phyloP scores from a whole-genome alignment of 1,284 basidiomycete genomes.

The Phellopilus nigrolimitatus region DNA sequence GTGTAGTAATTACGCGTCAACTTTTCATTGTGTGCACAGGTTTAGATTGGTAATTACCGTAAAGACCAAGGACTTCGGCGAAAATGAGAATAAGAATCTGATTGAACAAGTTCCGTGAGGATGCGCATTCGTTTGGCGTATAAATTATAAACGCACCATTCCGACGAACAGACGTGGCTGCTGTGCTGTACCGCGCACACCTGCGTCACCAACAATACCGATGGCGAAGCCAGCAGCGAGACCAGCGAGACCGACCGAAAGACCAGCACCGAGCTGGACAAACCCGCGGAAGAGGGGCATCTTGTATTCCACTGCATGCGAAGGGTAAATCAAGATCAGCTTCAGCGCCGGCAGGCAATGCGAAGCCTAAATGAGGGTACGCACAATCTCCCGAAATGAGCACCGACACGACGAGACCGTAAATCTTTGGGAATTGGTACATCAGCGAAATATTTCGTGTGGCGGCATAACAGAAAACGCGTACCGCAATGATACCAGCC shows the following conservation, averaged over 20 bases:
- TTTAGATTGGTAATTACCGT: conserved; percentile 40
- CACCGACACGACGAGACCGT: conserved; percentile 76
- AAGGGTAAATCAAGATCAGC: conserved; percentile 14
- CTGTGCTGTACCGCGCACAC: conserved; percentile 21
- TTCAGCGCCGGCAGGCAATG: no score
- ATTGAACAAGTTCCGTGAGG: conserved; percentile 70
- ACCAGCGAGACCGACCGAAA: conserved; percentile 90
- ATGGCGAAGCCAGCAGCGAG: conserved; percentile 98
- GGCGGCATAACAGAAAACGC: conserved; percentile 20
- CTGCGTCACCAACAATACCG: conserved; percentile 89
- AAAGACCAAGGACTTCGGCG: conserved; percentile 88
- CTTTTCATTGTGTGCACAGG: not conserved
- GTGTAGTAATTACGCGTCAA: not conserved
- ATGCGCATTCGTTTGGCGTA: conserved; percentile 44
- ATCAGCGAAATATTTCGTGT: not conserved
- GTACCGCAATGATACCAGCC: conserved; percentile 74
- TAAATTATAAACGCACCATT: conserved; percentile 23
- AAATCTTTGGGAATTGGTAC: conserved; percentile 32
- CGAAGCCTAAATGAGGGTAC: conserved; percentile 34
- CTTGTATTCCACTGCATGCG: conserved; percentile 26
- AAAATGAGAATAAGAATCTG: conserved; percentile 93
- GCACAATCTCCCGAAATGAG: conserved; percentile 62
- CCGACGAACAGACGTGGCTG: conserved; percentile 22
- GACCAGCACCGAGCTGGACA: conserved; percentile 90
- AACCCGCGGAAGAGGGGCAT: conserved; percentile 85